Base-by-base conservation (phyloP, 179 eudicot genomes). In the Monotropa hypopitys region DNA sequence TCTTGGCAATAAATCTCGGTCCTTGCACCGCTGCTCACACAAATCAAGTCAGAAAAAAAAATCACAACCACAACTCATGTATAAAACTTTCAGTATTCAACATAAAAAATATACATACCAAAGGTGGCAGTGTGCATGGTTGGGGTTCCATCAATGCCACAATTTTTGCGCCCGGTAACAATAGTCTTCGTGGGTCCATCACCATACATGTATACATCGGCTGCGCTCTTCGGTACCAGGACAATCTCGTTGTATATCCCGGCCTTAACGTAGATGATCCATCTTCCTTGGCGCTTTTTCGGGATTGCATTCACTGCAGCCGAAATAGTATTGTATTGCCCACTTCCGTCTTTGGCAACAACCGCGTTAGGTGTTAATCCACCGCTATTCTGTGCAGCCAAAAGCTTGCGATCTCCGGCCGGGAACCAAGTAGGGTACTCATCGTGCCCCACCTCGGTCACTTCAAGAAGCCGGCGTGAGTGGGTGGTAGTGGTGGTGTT, bases 171-270 rank as follows among this genome's bases (percentile, higher is more conserved):
- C 7, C 87, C 85, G 0, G 81, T 81, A 16, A 87, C 79, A 62
- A 87, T 53, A 23, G 89, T 83, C 66, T 45, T 75, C n/a, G 76
- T 78, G 4, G 88, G 89, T 32, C 91, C 89, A 76, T 88, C 91
- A 23, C 91, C 91, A 63, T 80, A 88, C 89, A 88, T 88, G 73
- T 62, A 82, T 3, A 88, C 57, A 7, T 88, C 82, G 8, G 69
- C 63, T 10, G 46, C 69, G 16, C 78, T 77, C 72, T 82, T 74
- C 0, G 73, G 76, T 1, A 88, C 12, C 5, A 81, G 23, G 1
- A 88, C 83, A 2, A 76, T 76, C 57, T 88, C 89, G 6, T 82
- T n/a, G 20, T 88, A 88, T 28, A 83, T n/a, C 11, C 91, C 91
- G 0, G 85, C 87, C 74, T 88, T 87, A 0, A 85, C 87, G 62